Evolutionary conservation across 352 stramenopile genomes (phyloP).

Genomic region (Pythium sukuiense): DNA sequence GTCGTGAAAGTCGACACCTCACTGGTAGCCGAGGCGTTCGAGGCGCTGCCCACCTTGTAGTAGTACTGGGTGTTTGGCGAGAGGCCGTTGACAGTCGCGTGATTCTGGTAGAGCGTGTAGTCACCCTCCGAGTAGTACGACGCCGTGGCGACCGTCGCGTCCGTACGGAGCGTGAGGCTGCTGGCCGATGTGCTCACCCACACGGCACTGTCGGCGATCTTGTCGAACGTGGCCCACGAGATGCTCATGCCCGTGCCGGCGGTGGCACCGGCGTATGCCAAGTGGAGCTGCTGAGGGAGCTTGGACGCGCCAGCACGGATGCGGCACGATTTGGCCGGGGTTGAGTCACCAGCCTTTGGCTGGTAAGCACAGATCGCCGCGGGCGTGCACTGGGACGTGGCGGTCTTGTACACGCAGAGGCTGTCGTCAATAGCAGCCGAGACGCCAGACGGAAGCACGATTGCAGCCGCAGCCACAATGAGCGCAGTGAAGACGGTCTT

Average conservation of each 20-base stretch:
- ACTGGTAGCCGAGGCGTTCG: background rate
- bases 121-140: conserved; percentile 26
- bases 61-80: conserved; percentile 28
- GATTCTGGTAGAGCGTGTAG: conserved; percentile 27
- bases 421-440: conserved; percentile 9
- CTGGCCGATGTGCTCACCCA: conserved; percentile 16
- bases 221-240: conserved; percentile 30
- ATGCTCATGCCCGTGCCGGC: conserved; percentile 34
- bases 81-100: conserved; percentile 27
- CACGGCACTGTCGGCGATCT: conserved; percentile 17
- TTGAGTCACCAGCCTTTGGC: conserved; percentile 22
- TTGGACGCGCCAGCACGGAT: background rate
- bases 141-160: conserved; percentile 4
- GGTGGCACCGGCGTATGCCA: conserved; percentile 29
- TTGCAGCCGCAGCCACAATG: background rate
- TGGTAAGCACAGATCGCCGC: conserved; percentile 21
- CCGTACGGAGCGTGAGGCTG: background rate
- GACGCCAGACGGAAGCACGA: background rate
- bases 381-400: conserved; percentile 16
- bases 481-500: conserved; percentile 10
- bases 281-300: conserved; percentile 33
- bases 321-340: conserved; percentile 14
- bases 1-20: conserved; percentile 24
- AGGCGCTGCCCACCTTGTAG: conserved; percentile 26
- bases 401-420: conserved; percentile 16